phyloP scores from a whole-genome alignment of 1,284 basidiomycete species.

The Ustilago lituana region DNA sequence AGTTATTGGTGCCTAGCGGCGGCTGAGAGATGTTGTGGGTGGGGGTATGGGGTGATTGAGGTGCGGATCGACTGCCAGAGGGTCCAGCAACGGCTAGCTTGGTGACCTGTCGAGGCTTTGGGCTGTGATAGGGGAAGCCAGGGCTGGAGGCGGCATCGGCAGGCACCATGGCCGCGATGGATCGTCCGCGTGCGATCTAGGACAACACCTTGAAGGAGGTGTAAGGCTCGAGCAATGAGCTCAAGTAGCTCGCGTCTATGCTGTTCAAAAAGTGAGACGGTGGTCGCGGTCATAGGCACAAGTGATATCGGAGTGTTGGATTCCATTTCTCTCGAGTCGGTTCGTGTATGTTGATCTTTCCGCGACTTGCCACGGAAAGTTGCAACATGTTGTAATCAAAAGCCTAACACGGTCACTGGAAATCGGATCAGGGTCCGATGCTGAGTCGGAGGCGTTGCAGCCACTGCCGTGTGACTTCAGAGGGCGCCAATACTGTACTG shows the following conservation, averaged over 20 bases:
- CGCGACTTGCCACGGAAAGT: slow-evolving; percentile 7
- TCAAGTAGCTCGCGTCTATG: too few relatives aligned
- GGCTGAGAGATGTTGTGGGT: slow-evolving; percentile 17
- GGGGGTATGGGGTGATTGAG: slow-evolving; percentile 42
- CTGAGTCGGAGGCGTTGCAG: slow-evolving; percentile 2
- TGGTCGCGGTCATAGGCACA: too few relatives aligned
- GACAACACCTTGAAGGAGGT: not conserved
- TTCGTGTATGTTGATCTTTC: slow-evolving; percentile 12
- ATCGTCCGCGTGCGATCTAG: too few relatives aligned
- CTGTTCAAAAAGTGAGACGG: too few relatives aligned
- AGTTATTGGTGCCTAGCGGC: not conserved
- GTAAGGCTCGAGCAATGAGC: not conserved
- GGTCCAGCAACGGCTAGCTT: slow-evolving; percentile 28
- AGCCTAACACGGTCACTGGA: not conserved
- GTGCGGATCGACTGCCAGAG: slow-evolving; percentile 23
- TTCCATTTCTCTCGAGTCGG: not conserved
- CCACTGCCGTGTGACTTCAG: slow-evolving; percentile 18
- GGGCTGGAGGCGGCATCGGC: slow-evolving; percentile 23
- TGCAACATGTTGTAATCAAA: not conserved
- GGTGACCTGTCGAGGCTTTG: slow-evolving; percentile 33
- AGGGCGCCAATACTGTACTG: too few relatives aligned
- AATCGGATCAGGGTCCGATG: slow-evolving; percentile 13
- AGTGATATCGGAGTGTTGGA: not conserved
- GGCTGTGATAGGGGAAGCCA: slow-evolving; percentile 28
- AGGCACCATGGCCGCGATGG: slow-evolving; percentile 20